These are phyloP conservation scores for Ustanciosporium gigantosporum DNA, from an alignment of 1,284 basidiomycete species.

Conservation along the genomic window DNA sequence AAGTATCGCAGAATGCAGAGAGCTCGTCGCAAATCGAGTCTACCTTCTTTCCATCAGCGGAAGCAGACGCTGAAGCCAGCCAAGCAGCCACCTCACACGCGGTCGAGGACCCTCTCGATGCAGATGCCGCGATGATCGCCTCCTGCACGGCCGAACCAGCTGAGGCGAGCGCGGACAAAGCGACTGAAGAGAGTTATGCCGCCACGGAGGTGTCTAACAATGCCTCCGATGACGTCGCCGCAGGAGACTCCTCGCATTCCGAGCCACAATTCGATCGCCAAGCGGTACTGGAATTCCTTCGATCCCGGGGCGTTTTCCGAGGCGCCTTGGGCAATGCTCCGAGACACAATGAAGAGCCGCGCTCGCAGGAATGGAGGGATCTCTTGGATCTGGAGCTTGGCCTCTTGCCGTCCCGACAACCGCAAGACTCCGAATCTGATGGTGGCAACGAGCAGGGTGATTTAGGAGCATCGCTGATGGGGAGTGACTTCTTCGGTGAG, in stretches of 20 bases:
- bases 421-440: conserved; percentile 1
- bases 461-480: neutral
- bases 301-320: conserved; percentile 16
- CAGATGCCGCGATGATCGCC: neutral
- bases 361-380: conserved; percentile 29
- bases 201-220: neutral
- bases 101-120: neutral
- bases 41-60: neutral
- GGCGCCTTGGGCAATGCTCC: conserved; percentile 1
- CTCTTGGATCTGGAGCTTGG: conserved; percentile 37
- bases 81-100: neutral
- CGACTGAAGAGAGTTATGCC: neutral
- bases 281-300: conserved; percentile 31
- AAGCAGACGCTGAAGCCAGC: neutral
- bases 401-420: conserved; percentile 1
- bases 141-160: neutral
- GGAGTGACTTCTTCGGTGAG: conserved; percentile 34
- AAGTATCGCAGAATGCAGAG: conserved; percentile 1
- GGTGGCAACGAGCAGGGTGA: conserved; percentile 1
- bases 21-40: too few relatives aligned
- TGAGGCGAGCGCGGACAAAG: too few relatives aligned
- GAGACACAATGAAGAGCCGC: neutral
- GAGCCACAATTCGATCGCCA: conserved; percentile 18
- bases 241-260: neutral
- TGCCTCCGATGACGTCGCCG: neutral